These are phyloP conservation scores for Zymoseptoria crescenta DNA, from an alignment of 2,329 filamentous ascomycete species.

Conservation along the genomic window DNA sequence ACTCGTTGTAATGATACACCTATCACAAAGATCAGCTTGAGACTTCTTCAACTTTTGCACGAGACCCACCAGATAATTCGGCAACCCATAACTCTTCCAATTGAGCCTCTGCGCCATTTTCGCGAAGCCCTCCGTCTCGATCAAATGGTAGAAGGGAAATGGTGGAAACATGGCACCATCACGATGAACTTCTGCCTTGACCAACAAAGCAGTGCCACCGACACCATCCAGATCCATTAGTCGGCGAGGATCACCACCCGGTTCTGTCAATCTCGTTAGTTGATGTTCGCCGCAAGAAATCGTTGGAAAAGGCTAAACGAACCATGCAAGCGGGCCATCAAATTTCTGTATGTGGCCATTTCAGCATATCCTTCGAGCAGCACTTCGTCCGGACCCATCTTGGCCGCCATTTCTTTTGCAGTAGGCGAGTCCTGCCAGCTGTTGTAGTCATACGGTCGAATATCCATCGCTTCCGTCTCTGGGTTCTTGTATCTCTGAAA, in stretches of 20 bases:
- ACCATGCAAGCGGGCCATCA: conserved; percentile 79
- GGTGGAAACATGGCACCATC: conserved; percentile 98
- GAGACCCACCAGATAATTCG: conserved; percentile 81
- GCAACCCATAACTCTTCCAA: conserved; percentile 78
- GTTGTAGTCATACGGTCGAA: conserved; percentile 93
- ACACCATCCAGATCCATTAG: conserved; percentile 75
- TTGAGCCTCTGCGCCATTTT: conserved; percentile 90
- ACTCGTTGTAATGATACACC: conserved; percentile 19
- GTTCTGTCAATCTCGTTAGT: conserved; percentile 15
- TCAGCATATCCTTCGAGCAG: conserved; percentile 88
- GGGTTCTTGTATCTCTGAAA: conserved; percentile 70
- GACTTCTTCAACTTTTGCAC: neutral
- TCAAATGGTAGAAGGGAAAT: conserved; percentile 91
- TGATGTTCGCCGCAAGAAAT: no score
- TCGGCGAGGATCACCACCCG: conserved; percentile 23
- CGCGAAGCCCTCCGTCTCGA: conserved; percentile 96
- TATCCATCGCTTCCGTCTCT: conserved; percentile 63
- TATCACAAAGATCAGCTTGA: neutral
- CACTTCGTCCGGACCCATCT: conserved; percentile 87
- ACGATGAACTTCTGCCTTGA: conserved; percentile 93
- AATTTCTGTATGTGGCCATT: conserved; percentile 80
- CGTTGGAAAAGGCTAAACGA: no score
- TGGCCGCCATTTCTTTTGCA: conserved; percentile 64
- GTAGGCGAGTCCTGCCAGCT: conserved; percentile 88
- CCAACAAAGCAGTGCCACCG: conserved; percentile 82